Evolutionary conservation across 192 early-diverging fungal species (phyloP).

Genomic region (Blastocladiella britannica): DNA sequence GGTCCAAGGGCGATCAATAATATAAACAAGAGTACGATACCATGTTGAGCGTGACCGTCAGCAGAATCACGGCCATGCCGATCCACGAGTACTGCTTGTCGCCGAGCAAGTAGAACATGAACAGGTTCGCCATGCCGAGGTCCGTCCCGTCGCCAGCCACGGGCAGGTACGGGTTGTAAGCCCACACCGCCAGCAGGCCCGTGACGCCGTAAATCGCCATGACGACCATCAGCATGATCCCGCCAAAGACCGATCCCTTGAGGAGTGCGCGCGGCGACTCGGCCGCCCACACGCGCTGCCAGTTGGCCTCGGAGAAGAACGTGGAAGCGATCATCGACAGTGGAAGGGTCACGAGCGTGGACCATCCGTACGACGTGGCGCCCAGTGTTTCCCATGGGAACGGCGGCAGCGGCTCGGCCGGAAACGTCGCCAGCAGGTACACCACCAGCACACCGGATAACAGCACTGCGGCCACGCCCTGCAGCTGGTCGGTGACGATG

Average conservation of each 20-base stretch:
- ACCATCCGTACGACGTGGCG: slow-evolving; percentile 13
- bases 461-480: slow-evolving; percentile 12
- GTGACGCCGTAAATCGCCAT: slow-evolving; percentile 23
- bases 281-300: slow-evolving; percentile 30
- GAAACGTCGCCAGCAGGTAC: slow-evolving; percentile 18
- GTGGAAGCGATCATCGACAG: slow-evolving; percentile 16
- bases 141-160: no score
- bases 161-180: neutral
- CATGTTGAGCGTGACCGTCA: slow-evolving; percentile 22
- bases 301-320: slow-evolving; percentile 25
- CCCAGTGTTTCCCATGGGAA: slow-evolving; percentile 10
- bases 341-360: slow-evolving; percentile 14
- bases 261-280: slow-evolving; percentile 10
- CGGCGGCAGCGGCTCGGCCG: slow-evolving; percentile 6
- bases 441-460: slow-evolving; percentile 11
- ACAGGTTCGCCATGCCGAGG: neutral
- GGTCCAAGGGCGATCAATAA: no score
- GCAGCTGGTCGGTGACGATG: slow-evolving; percentile 21
- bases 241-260: slow-evolving; percentile 13
- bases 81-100: slow-evolving; percentile 10
- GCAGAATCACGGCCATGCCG: slow-evolving; percentile 14
- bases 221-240: slow-evolving; percentile 11
- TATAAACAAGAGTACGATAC: no score
- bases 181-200: slow-evolving; percentile 8
- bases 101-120: slow-evolving; percentile 15